Evolutionary conservation across 2,329 filamentous ascomycete genomes (phyloP), one percentile per base, ranked within the genome.

Genomic region (Aspergillus jensenii): DNA sequence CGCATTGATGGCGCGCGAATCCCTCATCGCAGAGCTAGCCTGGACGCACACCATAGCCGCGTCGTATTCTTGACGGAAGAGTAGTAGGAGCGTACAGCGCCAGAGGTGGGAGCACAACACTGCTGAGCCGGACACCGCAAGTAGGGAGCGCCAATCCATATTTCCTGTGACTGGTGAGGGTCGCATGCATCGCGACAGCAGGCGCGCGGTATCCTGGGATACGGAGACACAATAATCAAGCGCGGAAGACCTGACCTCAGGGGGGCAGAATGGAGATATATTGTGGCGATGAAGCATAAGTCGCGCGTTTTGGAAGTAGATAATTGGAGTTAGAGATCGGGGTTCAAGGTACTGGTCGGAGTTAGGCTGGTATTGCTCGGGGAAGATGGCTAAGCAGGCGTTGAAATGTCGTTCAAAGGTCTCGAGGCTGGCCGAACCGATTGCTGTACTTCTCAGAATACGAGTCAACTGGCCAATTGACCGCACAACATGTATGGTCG

Each of bases 281-380:
- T 98, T 97, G 68, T 96, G 92, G 43, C 95, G 86, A 74, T 96
- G 91, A 8, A 99, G 83, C 39, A 95, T 81, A 31, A 97, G 83
- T n/a, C 91, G 88, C 15, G 89, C 88, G 59, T 91, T 90, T 60
- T 96, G 88, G 8, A 98, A 83, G 67, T 91, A 88, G 33, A 90
- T 83, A 8, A 96, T 80, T 0, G 92, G 90, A 25, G 87, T 85
- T 14, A 98, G 80, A 41, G 89, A 86, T 52, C 87, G 83, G 8
- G 91, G 87, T 58, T 95, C 88, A 43, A 97, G 80, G 7, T 86
- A 81, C 7, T 86, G 83, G 31, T 84, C 81, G 60, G 87, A 88
- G 15, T 83, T 79, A 2, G 88, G 83, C 58, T 90, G 87, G 69
- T 90, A 92, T 4, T 88, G 81, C 8, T 87, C 81, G 0, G 93